A percentile compares a stretch with the other conserved stretches of the same genome.
Conservation (phyloP, 2,329 filamentous ascomycete species). For the Xylariomycetidae sp. region DNA sequence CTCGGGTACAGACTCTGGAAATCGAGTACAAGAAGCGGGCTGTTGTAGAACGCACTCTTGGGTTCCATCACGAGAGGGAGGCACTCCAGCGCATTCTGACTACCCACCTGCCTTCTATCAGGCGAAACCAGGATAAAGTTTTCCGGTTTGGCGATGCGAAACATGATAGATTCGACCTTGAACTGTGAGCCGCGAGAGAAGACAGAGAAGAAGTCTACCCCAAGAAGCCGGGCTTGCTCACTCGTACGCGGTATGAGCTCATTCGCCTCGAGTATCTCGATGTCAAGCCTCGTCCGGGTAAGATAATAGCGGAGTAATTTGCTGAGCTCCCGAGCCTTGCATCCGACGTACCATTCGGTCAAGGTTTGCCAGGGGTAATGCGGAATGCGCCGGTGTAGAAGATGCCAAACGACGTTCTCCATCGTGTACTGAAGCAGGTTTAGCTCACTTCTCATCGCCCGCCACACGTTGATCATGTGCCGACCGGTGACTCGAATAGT, state of each 20-base stretch:
- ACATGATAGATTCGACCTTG: constrained; percentile 99
- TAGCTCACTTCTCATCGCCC: constrained; percentile 88
- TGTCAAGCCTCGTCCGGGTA: constrained; percentile 67
- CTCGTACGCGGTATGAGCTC: constrained; percentile 85
- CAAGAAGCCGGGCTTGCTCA: constrained; percentile 87
- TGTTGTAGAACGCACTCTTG: constrained; percentile 88
- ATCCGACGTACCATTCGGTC: constrained; percentile 73
- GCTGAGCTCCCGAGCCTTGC: constrained; percentile 60
- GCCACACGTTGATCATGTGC: constrained; percentile 96
- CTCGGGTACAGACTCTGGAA: constrained; percentile 96
- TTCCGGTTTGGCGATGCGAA: constrained; percentile 94
- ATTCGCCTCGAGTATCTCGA: constrained; percentile 88
- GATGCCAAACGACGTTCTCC: constrained; percentile 90
- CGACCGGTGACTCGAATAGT: constrained; percentile 88
- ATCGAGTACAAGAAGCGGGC: constrained; percentile 83
- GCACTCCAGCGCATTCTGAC: constrained; percentile 91
- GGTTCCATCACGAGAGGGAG: constrained; percentile 96
- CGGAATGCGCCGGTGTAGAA: constrained; percentile 80
- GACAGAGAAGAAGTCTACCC: constrained; percentile 95
- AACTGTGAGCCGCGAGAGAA: constrained; percentile 94
- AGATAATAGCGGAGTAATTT: constrained; percentile 76
- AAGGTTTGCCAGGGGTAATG: constrained; percentile 77
- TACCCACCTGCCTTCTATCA: constrained; percentile 83
- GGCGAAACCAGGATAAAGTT: constrained; percentile 89
- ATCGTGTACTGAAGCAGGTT: constrained; percentile 91